phyloP scores from a whole-genome alignment of 2,329 filamentous ascomycete species.

The Tolypocladium album region DNA sequence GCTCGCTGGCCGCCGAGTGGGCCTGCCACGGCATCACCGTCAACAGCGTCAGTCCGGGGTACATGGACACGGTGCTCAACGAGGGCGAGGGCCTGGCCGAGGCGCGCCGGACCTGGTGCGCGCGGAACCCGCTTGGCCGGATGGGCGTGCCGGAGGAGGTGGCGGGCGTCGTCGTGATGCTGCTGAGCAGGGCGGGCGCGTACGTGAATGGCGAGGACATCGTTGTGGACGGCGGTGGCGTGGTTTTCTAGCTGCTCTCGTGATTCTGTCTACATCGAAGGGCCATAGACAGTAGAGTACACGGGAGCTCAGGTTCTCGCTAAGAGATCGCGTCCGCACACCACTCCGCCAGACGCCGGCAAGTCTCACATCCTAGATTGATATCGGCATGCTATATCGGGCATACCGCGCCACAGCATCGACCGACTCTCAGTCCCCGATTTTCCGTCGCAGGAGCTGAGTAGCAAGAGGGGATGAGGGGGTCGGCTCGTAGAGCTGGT shows the following conservation, averaged over 20 bases:
- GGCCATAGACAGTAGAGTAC: background rate
- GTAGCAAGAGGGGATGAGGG: background rate
- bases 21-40: conserved; percentile 58
- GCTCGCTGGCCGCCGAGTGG: conserved; percentile 63
- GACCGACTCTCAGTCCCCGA: background rate
- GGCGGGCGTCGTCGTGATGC: conserved; percentile 48
- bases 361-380: background rate
- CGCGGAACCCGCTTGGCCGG: conserved; percentile 50
- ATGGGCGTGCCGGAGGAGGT: conserved; percentile 56
- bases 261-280: background rate
- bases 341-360: background rate
- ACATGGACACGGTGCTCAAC: conserved; percentile 70
- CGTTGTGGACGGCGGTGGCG: conserved; percentile 47
- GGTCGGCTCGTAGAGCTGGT: background rate
- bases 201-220: conserved; percentile 63
- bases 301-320: background rate
- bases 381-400: too few relatives aligned
- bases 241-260: conserved; percentile 5
- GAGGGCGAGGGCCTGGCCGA: conserved; percentile 47
- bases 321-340: background rate
- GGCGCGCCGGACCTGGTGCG: conserved; percentile 44
- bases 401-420: background rate
- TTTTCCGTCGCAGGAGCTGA: background rate
- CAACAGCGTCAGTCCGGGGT: conserved; percentile 62
- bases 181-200: conserved; percentile 48